phyloP scores from a whole-genome alignment of 164 flowering plant species.

The Taxillus chinensis region DNA sequence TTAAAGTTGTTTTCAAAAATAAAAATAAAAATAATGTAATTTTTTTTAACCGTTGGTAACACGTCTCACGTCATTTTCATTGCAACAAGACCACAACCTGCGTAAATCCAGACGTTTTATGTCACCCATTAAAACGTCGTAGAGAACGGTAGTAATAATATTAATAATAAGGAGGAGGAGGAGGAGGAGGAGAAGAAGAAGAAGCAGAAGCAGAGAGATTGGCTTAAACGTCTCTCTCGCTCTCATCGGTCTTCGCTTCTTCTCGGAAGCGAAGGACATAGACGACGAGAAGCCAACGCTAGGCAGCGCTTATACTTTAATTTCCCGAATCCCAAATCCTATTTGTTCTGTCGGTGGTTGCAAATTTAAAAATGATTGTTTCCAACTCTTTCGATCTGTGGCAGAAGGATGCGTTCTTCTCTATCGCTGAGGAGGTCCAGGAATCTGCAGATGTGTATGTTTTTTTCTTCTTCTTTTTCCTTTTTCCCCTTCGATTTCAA shows the following conservation, averaged over 20 bases:
- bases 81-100: too few relatives aligned
- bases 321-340: too few relatives aligned
- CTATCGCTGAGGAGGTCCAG: slow-evolving; percentile 91
- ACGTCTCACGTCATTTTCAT: too few relatives aligned
- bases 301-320: too few relatives aligned
- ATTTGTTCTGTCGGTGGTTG: slow-evolving; percentile 1
- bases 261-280: background rate
- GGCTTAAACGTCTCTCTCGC: slow-evolving; percentile 1
- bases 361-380: slow-evolving; percentile 40
- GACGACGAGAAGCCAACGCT: background rate
- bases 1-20: too few relatives aligned
- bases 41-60: too few relatives aligned
- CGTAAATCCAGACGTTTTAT: too few relatives aligned
- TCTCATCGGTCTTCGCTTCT: background rate
- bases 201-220: background rate
- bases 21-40: too few relatives aligned
- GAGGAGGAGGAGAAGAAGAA: background rate
- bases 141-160: too few relatives aligned
- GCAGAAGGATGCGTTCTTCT: slow-evolving; percentile 77
- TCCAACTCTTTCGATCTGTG: slow-evolving; percentile 76
- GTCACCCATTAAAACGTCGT: too few relatives aligned
- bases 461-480: background rate
- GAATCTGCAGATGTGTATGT: slow-evolving; percentile 80
- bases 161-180: background rate
- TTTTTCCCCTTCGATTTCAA: background rate